Percentiles rank a stretch among this genome's conserved stretches.
Conservation (phyloP, 352 stramenopile genomes). For the Globisporangium echinulatum region DNA sequence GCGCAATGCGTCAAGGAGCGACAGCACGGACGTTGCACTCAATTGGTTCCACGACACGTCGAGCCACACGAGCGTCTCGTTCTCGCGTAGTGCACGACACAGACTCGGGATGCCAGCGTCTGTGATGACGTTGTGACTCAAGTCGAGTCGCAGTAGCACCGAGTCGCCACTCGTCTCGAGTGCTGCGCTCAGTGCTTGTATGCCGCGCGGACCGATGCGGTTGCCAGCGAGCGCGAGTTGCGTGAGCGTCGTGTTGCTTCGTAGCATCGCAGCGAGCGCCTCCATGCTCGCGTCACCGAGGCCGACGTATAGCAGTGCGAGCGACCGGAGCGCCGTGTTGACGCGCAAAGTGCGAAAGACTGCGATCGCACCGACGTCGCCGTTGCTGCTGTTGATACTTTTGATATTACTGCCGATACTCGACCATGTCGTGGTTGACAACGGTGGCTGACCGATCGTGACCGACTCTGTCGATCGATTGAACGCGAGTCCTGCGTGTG, state of each 20-base stretch:
- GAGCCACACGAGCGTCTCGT: slow-evolving; percentile 62
- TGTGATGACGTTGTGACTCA: slow-evolving; percentile 50
- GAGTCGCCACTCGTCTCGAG: slow-evolving; percentile 59
- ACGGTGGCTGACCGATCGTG: slow-evolving; percentile 19
- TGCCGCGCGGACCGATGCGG: slow-evolving; percentile 36
- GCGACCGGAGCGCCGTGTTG: slow-evolving; percentile 38
- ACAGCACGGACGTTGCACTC: slow-evolving; percentile 15
- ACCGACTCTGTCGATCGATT: slow-evolving; percentile 32
- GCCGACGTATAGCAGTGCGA: slow-evolving; percentile 39
- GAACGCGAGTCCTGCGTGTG: slow-evolving; percentile 28
- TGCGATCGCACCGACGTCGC: slow-evolving; percentile 24
- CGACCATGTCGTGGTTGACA: no score
- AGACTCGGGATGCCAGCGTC: slow-evolving; percentile 33
- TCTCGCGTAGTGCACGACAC: slow-evolving; percentile 44
- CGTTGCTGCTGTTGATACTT: slow-evolving; percentile 4
- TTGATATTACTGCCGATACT: no score
- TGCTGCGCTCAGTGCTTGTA: slow-evolving; percentile 43
- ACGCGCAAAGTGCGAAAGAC: slow-evolving; percentile 49
- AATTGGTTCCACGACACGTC: slow-evolving; percentile 67
- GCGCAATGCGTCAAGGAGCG: slow-evolving; percentile 31
- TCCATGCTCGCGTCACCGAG: slow-evolving; percentile 46
- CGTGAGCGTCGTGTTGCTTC: slow-evolving; percentile 51
- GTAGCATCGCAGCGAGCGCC: slow-evolving; percentile 53
- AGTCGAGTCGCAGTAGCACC: slow-evolving; percentile 45
- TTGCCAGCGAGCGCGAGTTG: slow-evolving; percentile 49